Conservation (phyloP, 2,329 filamentous ascomycete genomes). For the Fusarium drepaniforme region DNA sequence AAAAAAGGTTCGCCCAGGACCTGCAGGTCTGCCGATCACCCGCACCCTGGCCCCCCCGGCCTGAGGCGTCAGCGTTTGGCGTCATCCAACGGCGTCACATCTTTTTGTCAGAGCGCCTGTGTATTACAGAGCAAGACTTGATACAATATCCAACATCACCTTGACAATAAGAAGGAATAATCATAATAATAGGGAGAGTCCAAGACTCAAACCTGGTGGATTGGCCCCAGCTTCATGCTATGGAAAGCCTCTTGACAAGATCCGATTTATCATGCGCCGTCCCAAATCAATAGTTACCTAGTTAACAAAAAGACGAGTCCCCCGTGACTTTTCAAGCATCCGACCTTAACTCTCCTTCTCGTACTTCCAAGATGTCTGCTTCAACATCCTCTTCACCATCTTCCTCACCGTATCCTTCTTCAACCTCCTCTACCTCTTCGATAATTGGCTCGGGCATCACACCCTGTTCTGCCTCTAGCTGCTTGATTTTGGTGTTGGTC, state of each 20-base stretch:
- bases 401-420: conserved; percentile 48
- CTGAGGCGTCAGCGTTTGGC: conserved; percentile 15
- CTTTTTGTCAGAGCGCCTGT: neutral
- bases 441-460: conserved; percentile 36
- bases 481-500: conserved; percentile 74
- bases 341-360: conserved; percentile 46
- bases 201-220: neutral
- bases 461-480: conserved; percentile 57
- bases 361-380: conserved; percentile 52
- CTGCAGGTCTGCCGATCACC: conserved; percentile 27
- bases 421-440: conserved; percentile 47
- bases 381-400: conserved; percentile 47
- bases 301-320: conserved; percentile 2
- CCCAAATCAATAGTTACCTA: conserved; percentile 7
- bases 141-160: neutral
- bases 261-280: conserved; percentile 16
- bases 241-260: conserved; percentile 1
- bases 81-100: conserved; percentile 3
- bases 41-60: conserved; percentile 2
- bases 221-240: conserved; percentile 6
- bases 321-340: conserved; percentile 10
- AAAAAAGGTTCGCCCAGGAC: neutral
- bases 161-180: neutral
- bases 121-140: neutral
- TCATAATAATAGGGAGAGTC: neutral